Evolutionary conservation across 768 basidiomycete genomes (phyloP).

Genomic region (Rhodotorula kratochvilovae): DNA sequence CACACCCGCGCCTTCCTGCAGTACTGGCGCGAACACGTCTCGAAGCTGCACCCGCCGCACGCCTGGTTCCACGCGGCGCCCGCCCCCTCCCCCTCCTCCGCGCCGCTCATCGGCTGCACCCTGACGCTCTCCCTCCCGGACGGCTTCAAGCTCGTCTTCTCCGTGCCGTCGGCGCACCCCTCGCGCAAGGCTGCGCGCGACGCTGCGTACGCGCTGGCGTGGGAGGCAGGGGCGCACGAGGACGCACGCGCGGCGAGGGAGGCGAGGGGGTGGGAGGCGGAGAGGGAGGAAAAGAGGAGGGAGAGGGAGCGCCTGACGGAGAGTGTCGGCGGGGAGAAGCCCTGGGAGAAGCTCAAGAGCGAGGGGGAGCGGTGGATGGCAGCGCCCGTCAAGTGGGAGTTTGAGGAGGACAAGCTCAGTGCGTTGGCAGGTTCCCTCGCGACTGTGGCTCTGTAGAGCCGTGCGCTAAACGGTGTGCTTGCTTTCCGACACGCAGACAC

Average conservation of each 20-base stretch:
- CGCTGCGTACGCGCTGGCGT: neutral
- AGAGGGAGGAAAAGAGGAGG: neutral
- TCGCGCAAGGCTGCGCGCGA: neutral
- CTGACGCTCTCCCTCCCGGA: conserved; percentile 21
- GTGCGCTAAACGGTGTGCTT: too few species aligned
- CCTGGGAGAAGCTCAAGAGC: conserved; percentile 1
- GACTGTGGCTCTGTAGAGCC: too few species aligned
- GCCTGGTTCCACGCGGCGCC: neutral
- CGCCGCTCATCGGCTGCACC: conserved; percentile 6
- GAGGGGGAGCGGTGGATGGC: conserved; percentile 8
- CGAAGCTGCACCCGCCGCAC: conserved; percentile 1
- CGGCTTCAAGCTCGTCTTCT: neutral
- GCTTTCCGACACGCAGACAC: neutral
- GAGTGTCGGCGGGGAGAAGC: conserved; percentile 6
- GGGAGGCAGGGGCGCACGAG: neutral
- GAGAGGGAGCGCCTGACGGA: neutral
- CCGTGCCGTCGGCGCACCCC: neutral
- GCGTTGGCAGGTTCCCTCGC: neutral
- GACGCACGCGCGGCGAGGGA: neutral
- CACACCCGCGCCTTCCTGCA: neutral
- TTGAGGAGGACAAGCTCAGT: conserved; percentile 16
- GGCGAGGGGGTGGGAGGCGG: neutral
- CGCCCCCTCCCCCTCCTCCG: neutral
- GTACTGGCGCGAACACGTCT: conserved; percentile 9
- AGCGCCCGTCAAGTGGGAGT: conserved; percentile 1